These are phyloP conservation scores for Colletotrichum neosansevieriae DNA, from an alignment of 2,329 filamentous ascomycete genomes.

Conservation along the genomic window DNA sequence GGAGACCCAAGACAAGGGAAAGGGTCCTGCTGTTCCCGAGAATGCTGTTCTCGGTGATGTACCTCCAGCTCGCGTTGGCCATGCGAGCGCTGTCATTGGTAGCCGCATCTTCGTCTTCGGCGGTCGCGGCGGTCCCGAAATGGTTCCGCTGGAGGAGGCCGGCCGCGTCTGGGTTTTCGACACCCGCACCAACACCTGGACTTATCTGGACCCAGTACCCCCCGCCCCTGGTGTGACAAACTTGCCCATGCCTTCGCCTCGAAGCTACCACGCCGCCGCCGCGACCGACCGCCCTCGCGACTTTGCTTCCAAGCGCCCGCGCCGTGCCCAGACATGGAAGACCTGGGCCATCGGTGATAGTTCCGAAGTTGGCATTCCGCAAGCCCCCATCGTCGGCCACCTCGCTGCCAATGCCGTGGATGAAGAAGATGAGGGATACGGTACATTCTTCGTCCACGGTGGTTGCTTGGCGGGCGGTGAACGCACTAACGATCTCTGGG, in stretches of 20 bases:
- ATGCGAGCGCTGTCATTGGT: conserved; percentile 76
- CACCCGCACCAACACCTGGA: conserved; percentile 73
- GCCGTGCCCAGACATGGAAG: conserved; percentile 61
- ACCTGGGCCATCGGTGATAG: conserved; percentile 68
- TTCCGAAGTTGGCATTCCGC: conserved; percentile 67
- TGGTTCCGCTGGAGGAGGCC: conserved; percentile 78
- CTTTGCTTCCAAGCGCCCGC: conserved; percentile 52
- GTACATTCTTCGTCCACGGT: conserved; percentile 81
- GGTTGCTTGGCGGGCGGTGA: conserved; percentile 75
- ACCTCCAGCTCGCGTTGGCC: conserved; percentile 78
- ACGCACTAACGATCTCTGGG: conserved; percentile 78
- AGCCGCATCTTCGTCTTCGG: conserved; percentile 84
- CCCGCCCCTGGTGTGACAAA: conserved; percentile 56
- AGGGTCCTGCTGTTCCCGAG: conserved; percentile 45
- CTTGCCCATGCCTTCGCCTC: conserved; percentile 66
- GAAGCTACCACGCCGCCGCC: conserved; percentile 78
- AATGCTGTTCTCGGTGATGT: conserved; percentile 55
- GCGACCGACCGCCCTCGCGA: conserved; percentile 69
- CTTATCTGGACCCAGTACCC: conserved; percentile 68
- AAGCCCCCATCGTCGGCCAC: conserved; percentile 68
- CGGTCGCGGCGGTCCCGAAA: conserved; percentile 77
- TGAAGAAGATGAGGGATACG: conserved; percentile 71
- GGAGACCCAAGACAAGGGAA: conserved; percentile 53
- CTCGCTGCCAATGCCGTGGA: conserved; percentile 70
- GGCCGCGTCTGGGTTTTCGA: conserved; percentile 84